These are phyloP conservation scores for Globisporangium alternatum DNA, from an alignment of 352 stramenopile genomes.

Conservation along the genomic window DNA sequence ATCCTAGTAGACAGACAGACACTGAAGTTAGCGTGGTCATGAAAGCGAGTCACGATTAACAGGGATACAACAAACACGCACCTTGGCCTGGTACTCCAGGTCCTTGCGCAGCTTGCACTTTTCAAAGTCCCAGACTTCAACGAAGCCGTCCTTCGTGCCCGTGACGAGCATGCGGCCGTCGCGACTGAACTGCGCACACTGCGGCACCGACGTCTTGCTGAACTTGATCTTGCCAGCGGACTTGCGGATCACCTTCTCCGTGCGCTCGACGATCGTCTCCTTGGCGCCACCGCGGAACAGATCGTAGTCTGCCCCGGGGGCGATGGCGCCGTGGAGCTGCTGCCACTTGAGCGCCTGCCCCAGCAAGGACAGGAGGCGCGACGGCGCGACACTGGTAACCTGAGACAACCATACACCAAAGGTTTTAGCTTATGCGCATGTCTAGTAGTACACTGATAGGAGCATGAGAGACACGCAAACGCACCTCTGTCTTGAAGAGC, in stretches of 20 bases:
- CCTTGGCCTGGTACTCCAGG: constrained; percentile 91
- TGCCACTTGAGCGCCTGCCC: constrained; percentile 91
- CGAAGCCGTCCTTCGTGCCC: constrained; percentile 93
- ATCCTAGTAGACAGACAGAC: constrained; percentile 33
- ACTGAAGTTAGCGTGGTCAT: neutral
- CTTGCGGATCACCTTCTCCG: constrained; percentile 64
- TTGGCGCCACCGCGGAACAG: constrained; percentile 74
- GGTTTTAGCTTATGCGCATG: neutral
- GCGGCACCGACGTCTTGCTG: constrained; percentile 73
- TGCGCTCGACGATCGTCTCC: constrained; percentile 46
- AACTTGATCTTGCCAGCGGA: constrained; percentile 88
- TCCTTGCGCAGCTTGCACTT: constrained; percentile 90
- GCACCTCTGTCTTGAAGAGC: constrained; percentile 66
- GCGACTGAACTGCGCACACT: constrained; percentile 85
- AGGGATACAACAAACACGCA: constrained; percentile 14
- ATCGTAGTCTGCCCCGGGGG: constrained; percentile 69
- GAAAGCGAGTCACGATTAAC: neutral
- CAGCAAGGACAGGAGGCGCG: constrained; percentile 82
- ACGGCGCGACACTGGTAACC: constrained; percentile 74
- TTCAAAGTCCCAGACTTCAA: constrained; percentile 93
- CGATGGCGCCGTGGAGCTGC: constrained; percentile 68
- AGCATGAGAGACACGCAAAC: neutral
- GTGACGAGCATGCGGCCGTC: constrained; percentile 90
- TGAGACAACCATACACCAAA: constrained; percentile 1
- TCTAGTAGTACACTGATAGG: neutral